Conservation (phyloP, 2,329 filamentous ascomycete genomes). For the Colletotrichum sp. region DNA sequence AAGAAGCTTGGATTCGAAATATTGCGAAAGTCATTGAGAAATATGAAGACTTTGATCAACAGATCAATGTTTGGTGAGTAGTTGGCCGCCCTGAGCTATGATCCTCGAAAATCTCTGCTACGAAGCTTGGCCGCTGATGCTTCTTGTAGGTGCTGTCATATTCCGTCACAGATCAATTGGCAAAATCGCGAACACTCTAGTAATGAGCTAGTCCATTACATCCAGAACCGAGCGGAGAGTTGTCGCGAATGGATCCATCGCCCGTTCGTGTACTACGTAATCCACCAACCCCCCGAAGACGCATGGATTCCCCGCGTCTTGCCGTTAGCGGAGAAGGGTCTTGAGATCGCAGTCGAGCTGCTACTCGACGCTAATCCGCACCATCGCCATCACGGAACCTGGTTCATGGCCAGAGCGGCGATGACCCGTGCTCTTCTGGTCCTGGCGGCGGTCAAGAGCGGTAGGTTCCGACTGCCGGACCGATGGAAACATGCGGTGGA, state of each 20-base stretch:
- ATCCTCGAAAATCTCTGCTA: background rate
- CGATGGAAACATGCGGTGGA: slow-evolving; percentile 26
- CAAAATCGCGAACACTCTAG: slow-evolving; percentile 8
- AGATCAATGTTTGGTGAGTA: slow-evolving; percentile 27
- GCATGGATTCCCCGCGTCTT: slow-evolving; percentile 15
- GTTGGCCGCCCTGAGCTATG: background rate
- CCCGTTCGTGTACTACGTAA: slow-evolving; percentile 33
- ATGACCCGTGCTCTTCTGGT: slow-evolving; percentile 28
- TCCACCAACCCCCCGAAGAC: slow-evolving; percentile 24
- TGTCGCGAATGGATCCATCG: slow-evolving; percentile 32
- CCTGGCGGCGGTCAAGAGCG: slow-evolving; percentile 27
- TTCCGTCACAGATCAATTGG: slow-evolving; percentile 21
- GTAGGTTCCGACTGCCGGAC: slow-evolving; percentile 19
- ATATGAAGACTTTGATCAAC: slow-evolving; percentile 25
- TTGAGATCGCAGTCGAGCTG: slow-evolving; percentile 25
- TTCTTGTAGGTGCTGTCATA: slow-evolving; percentile 16
- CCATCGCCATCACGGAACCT: slow-evolving; percentile 37
- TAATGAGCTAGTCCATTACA: slow-evolving; percentile 26
- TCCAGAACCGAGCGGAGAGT: slow-evolving; percentile 25
- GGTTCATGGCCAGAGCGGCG: slow-evolving; percentile 27
- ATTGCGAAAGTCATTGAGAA: slow-evolving; percentile 23
- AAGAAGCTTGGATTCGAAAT: slow-evolving; percentile 25
- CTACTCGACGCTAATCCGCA: slow-evolving; percentile 25
- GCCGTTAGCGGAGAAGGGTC: slow-evolving; percentile 23
- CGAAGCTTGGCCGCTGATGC: background rate